Conservation (phyloP, 2,329 filamentous ascomycete species). For the Bimuria novae-zelandiae region DNA sequence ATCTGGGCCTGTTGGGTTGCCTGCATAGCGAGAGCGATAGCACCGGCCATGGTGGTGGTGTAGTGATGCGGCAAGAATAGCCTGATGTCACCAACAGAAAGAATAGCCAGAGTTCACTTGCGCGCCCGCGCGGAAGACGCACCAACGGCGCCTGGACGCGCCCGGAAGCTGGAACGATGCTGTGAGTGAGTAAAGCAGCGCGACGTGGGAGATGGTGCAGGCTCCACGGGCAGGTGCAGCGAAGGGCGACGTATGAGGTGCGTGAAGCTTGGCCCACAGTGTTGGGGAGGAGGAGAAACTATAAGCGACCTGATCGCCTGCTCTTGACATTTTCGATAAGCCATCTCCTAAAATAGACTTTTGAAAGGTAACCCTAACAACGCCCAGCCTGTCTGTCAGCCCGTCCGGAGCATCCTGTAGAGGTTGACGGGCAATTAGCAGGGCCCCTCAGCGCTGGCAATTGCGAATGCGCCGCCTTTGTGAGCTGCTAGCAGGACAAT, state of each 20-base stretch:
- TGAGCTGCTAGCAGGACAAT: background rate
- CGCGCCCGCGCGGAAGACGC: background rate
- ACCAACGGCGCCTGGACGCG: background rate
- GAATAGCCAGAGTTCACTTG: background rate
- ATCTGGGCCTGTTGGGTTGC: constrained; percentile 8
- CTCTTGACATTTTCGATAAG: constrained; percentile 7
- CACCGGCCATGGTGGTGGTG: constrained; percentile 5
- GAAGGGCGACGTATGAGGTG: constrained; percentile 4
- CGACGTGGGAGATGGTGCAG: background rate
- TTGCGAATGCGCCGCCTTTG: background rate
- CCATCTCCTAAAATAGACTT: constrained; percentile 6
- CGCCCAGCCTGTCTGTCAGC: background rate
- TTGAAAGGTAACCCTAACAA: background rate
- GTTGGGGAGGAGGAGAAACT: constrained; percentile 8
- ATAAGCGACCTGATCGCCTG: constrained; percentile 10
- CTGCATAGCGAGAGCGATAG: constrained; percentile 13
- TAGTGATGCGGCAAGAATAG: constrained; percentile 8
- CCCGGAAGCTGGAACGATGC: background rate
- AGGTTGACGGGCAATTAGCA: background rate
- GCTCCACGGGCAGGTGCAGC: background rate
- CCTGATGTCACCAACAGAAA: background rate
- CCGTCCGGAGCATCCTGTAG: background rate
- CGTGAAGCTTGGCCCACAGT: constrained; percentile 9
- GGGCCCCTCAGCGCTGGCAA: background rate
- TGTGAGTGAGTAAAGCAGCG: background rate